phyloP scores from a whole-genome alignment of 176 grass and related monocot genomes.

The Musa beccarii region DNA sequence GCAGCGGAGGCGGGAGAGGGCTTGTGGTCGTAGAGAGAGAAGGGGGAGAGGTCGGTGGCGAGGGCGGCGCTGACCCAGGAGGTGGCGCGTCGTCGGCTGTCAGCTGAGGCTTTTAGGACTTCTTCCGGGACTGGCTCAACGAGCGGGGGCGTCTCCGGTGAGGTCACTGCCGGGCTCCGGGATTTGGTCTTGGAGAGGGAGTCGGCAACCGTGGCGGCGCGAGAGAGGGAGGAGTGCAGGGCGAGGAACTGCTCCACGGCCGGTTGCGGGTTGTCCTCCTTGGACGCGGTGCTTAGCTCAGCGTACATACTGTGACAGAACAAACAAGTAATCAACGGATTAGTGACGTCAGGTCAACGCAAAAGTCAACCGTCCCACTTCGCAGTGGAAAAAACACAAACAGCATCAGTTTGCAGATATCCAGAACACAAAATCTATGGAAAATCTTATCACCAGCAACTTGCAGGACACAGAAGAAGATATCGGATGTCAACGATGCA shows the following conservation, averaged over 20 bases:
- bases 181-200: slow-evolving; percentile 29
- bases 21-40: slow-evolving; percentile 29
- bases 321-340: background rate
- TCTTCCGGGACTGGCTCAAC: slow-evolving; percentile 14
- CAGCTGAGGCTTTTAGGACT: slow-evolving; percentile 13
- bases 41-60: slow-evolving; percentile 27
- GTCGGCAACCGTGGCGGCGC: slow-evolving; percentile 14
- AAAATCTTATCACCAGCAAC: too few species aligned
- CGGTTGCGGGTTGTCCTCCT: slow-evolving; percentile 36
- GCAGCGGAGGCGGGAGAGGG: background rate
- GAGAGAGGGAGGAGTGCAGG: slow-evolving; percentile 24
- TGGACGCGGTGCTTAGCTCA: slow-evolving; percentile 20
- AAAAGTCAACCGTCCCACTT: too few species aligned
- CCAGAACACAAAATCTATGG: too few species aligned
- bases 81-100: slow-evolving; percentile 21
- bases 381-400: too few species aligned
- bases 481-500: too few species aligned
- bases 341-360: too few species aligned
- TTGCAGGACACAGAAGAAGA: too few species aligned
- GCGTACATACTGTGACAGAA: slow-evolving; percentile 23
- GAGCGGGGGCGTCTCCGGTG: background rate
- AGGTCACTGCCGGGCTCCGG: background rate
- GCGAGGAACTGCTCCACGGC: slow-evolving; percentile 37
- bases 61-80: slow-evolving; percentile 35
- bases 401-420: too few species aligned